These are phyloP conservation scores for Alternaria sp. DNA, from an alignment of 2,329 filamentous ascomycete genomes.

Conservation along the genomic window DNA sequence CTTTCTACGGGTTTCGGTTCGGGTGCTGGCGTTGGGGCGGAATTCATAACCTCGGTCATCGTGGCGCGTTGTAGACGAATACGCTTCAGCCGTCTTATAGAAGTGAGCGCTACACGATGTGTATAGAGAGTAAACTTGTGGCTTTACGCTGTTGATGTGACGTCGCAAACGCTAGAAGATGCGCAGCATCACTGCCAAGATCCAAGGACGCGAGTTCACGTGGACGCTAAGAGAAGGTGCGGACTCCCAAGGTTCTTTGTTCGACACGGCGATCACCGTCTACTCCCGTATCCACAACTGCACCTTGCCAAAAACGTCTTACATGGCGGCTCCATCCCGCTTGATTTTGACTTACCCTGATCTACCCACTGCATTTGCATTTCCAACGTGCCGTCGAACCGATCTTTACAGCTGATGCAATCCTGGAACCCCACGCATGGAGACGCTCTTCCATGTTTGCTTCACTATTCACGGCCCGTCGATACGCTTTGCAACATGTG, in stretches of 20 bases:
- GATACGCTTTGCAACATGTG: conserved; percentile 5
- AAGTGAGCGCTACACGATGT: not conserved
- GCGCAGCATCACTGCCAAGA: not conserved
- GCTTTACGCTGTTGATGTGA: not conserved
- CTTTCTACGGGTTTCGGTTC: conserved; percentile 42
- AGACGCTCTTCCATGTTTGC: conserved; percentile 8
- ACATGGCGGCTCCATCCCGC: conserved; percentile 3
- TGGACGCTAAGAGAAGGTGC: conserved; percentile 7
- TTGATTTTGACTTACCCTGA: not conserved
- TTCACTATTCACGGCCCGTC: conserved; percentile 3
- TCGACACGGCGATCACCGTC: conserved; percentile 1
- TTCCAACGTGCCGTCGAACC: conserved; percentile 22
- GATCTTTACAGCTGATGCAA: conserved; percentile 7
- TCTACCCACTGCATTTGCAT: conserved; percentile 4
- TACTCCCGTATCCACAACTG: conserved; percentile 8
- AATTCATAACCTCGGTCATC: conserved; percentile 45
- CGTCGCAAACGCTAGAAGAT: not conserved
- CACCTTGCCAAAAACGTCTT: conserved; percentile 13
- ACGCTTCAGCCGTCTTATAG: not conserved
- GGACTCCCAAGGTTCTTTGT: not conserved
- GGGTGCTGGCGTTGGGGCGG: conserved; percentile 20
- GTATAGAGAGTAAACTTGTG: not conserved
- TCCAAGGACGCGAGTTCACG: conserved; percentile 8
- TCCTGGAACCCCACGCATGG: conserved; percentile 9
- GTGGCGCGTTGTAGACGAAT: not conserved